Evolutionary conservation across 805 yeast species (phyloP).

Genomic region (Clavispora phyllophila): DNA sequence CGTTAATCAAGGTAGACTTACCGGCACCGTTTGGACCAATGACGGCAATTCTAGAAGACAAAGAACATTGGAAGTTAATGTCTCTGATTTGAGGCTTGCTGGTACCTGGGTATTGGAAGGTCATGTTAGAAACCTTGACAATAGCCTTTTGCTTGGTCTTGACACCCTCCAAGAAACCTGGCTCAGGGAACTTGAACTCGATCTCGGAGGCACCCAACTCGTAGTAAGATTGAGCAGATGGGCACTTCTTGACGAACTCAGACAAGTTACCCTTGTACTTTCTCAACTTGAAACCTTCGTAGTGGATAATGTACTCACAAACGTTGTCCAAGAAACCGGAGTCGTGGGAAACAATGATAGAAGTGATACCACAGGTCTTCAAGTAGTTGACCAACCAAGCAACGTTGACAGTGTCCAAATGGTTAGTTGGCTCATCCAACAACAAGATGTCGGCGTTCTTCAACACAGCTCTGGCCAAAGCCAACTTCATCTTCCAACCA

Average conservation of each 20-base stretch:
- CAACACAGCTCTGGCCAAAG: slow-evolving; percentile 98
- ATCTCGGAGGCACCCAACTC: slow-evolving; percentile 97
- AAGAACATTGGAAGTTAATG: slow-evolving; percentile 97
- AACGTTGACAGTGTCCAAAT: slow-evolving; percentile 98
- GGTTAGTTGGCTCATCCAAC: slow-evolving; percentile 99
- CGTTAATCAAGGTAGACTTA: slow-evolving; percentile 98
- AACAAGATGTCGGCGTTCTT: slow-evolving; percentile 96
- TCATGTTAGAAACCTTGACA: slow-evolving; percentile 94
- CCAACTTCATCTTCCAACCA: slow-evolving; percentile 99
- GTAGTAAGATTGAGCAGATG: slow-evolving; percentile 97
- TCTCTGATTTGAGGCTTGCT: slow-evolving; percentile 87
- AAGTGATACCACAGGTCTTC: slow-evolving; percentile 96
- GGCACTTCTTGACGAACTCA: slow-evolving; percentile 97
- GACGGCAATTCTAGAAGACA: slow-evolving; percentile 99
- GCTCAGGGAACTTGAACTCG: slow-evolving; percentile 98
- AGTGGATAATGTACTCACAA: slow-evolving; percentile 97
- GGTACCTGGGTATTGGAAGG: slow-evolving; percentile 99
- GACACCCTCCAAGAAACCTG: slow-evolving; percentile 99
- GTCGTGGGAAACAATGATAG: slow-evolving; percentile 98
- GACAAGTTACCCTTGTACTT: slow-evolving; percentile 99
- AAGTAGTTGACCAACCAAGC: slow-evolving; percentile 99
- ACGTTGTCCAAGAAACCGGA: slow-evolving; percentile 98
- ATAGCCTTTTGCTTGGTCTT: slow-evolving; percentile 99
- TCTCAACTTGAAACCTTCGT: slow-evolving; percentile 99
- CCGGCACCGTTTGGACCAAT: slow-evolving; percentile 99